Evolutionary conservation across 2,329 filamentous ascomycete genomes (phyloP).

Genomic region (Cytospora piceicola): DNA sequence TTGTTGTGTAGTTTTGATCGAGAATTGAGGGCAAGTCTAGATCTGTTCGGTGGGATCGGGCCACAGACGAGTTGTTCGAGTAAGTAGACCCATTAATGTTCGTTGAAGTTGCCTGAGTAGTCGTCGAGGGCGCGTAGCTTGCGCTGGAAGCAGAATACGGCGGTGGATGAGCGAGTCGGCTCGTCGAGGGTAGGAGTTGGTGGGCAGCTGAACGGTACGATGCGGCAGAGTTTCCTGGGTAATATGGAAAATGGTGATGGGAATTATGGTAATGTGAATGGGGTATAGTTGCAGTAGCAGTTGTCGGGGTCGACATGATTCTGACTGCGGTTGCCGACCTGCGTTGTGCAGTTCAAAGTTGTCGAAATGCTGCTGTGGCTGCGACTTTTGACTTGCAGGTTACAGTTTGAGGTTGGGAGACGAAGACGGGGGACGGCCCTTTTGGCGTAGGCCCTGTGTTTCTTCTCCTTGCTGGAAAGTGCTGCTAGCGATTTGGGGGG

Average conservation of each 20-base stretch:
- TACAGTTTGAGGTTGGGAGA: conserved; percentile 12
- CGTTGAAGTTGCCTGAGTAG: conserved; percentile 37
- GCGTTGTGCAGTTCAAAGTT: conserved; percentile 14
- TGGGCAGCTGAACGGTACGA: conserved; percentile 41
- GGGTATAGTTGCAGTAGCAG: conserved; percentile 72
- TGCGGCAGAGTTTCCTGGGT: conserved; percentile 49
- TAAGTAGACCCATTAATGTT: conserved; percentile 30
- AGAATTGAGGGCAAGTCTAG: conserved; percentile 30
- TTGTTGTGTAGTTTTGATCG: conserved; percentile 42
- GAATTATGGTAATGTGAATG: conserved; percentile 70
- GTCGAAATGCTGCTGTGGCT: conserved; percentile 14
- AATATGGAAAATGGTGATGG: conserved; percentile 56
- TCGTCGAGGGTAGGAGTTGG: conserved; percentile 45
- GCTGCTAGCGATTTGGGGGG: not conserved
- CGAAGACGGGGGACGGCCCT: conserved; percentile 6
- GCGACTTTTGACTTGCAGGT: conserved; percentile 16
- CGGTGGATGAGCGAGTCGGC: conserved; percentile 42
- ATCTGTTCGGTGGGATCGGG: conserved; percentile 31
- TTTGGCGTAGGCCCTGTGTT: conserved; percentile 8
- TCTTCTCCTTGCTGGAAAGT: conserved; percentile 1
- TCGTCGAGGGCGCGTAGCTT: conserved; percentile 30
- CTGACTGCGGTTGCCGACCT: conserved; percentile 28
- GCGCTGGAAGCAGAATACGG: conserved; percentile 34
- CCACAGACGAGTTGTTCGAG: conserved; percentile 29
- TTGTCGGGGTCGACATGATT: conserved; percentile 81